phyloP scores from a whole-genome alignment of 2,329 filamentous ascomycete species.

The Phyllosticta citriasiana region DNA sequence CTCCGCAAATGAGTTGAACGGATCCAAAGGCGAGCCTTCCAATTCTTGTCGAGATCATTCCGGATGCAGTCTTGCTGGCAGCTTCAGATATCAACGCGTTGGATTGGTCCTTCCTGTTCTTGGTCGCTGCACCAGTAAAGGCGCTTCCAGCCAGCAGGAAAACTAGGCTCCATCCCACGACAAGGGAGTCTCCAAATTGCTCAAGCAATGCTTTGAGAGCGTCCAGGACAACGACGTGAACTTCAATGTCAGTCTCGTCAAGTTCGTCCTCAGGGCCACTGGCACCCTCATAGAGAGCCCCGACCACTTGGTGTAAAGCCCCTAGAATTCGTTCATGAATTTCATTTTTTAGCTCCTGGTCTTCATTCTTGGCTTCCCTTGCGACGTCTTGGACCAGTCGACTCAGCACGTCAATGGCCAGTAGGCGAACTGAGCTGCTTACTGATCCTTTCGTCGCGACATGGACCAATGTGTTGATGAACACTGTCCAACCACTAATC shows the following conservation, averaged over 20 bases:
- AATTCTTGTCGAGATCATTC: constrained; percentile 53
- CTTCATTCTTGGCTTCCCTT: constrained; percentile 43
- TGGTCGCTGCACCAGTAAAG: constrained; percentile 37
- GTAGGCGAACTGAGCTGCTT: constrained; percentile 35
- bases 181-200: constrained; percentile 73
- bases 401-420: constrained; percentile 41
- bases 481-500: constrained; percentile 64
- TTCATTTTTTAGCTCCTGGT: constrained; percentile 27
- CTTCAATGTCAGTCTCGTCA: constrained; percentile 60
- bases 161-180: constrained; percentile 74
- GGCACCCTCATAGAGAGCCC: constrained; percentile 46
- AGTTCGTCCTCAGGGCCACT: constrained; percentile 46
- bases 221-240: constrained; percentile 71
- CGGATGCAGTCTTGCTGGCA: not conserved
- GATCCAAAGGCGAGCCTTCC: constrained; percentile 83
- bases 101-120: not conserved
- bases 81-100: not conserved
- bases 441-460: constrained; percentile 33
- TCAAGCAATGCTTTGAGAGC: constrained; percentile 75
- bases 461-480: constrained; percentile 47
- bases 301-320: constrained; percentile 53
- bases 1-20: constrained; percentile 84
- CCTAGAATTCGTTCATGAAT: constrained; percentile 65
- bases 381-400: constrained; percentile 38
- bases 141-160: constrained; percentile 80